Percentiles rank a stretch among this genome's conserved stretches.
Conservation (phyloP, 2,329 filamentous ascomycete genomes). For the Exophiala alcalophila region DNA sequence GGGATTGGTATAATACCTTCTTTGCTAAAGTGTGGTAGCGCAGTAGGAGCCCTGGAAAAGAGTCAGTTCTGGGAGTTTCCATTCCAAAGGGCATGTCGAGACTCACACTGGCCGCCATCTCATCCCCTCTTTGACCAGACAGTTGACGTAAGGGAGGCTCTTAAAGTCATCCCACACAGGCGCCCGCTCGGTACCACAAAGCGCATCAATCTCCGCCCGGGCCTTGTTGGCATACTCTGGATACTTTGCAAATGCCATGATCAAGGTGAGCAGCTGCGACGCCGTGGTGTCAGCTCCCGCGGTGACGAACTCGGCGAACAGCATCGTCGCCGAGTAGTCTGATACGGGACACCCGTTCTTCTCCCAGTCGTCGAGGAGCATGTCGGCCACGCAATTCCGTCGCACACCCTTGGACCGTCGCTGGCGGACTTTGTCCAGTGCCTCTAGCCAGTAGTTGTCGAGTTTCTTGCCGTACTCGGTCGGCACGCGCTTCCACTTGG, state of each 20-base stretch:
- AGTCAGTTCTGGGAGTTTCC: neutral
- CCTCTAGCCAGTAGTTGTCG: slow-evolving; percentile 39
- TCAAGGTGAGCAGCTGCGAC: slow-evolving; percentile 28
- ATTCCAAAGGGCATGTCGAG: neutral
- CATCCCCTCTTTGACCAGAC: slow-evolving; percentile 36
- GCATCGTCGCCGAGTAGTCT: slow-evolving; percentile 11
- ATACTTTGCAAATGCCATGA: slow-evolving; percentile 32
- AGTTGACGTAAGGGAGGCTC: slow-evolving; percentile 34
- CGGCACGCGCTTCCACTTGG: slow-evolving; percentile 38
- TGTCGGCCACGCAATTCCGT: slow-evolving; percentile 39
- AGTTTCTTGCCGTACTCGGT: slow-evolving; percentile 39
- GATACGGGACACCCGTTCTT: slow-evolving; percentile 7
- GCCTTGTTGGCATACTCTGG: slow-evolving; percentile 27
- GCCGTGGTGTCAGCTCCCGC: slow-evolving; percentile 25
- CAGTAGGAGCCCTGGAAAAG: neutral
- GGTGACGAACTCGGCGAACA: slow-evolving; percentile 27
- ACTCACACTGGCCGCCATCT: slow-evolving; percentile 35
- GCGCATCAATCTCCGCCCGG: slow-evolving; percentile 35
- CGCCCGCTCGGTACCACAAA: slow-evolving; percentile 34
- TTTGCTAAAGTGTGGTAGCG: neutral
- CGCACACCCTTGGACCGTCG: slow-evolving; percentile 17
- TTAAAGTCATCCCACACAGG: slow-evolving; percentile 33
- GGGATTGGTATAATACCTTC: neutral
- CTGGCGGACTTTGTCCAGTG: slow-evolving; percentile 31
- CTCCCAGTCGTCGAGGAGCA: slow-evolving; percentile 36